Conservation (phyloP, 2,329 filamentous ascomycete species). For the Elsinoe fawcettii region DNA sequence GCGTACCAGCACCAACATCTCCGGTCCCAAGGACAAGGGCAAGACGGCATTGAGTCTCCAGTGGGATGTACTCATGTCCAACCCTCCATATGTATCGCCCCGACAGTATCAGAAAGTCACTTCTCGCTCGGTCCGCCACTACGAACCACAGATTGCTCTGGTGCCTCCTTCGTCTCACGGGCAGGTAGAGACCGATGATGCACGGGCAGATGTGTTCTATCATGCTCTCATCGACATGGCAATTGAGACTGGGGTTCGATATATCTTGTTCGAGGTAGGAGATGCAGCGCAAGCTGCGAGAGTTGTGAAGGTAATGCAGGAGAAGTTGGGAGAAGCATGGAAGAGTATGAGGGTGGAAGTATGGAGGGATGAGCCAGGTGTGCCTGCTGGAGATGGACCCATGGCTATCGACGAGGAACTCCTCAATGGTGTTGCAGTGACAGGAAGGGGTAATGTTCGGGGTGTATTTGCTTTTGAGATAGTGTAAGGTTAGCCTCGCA, state of each 20-base stretch:
- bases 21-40: background rate
- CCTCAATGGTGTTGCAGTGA: background rate
- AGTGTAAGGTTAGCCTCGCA: no score
- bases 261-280: constrained; percentile 64
- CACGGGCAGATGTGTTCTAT: constrained; percentile 57
- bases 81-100: constrained; percentile 83
- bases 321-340: constrained; percentile 21
- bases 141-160: constrained; percentile 73
- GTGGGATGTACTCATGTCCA: constrained; percentile 64
- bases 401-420: background rate
- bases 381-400: constrained; percentile 29
- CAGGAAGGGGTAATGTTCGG: constrained; percentile 3
- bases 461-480: background rate
- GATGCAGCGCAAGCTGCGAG: constrained; percentile 59
- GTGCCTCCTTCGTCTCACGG: constrained; percentile 47
- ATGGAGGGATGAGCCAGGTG: constrained; percentile 60
- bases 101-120: constrained; percentile 55
- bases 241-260: constrained; percentile 36
- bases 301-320: constrained; percentile 47
- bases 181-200: constrained; percentile 22
- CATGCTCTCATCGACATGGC: constrained; percentile 54
- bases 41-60: background rate
- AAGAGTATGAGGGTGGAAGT: constrained; percentile 48
- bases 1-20: background rate
- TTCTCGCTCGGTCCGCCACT: constrained; percentile 65